Base-by-base conservation (phyloP, 495 filamentous ascomycete genomes). In the Bombardia bombarda region DNA sequence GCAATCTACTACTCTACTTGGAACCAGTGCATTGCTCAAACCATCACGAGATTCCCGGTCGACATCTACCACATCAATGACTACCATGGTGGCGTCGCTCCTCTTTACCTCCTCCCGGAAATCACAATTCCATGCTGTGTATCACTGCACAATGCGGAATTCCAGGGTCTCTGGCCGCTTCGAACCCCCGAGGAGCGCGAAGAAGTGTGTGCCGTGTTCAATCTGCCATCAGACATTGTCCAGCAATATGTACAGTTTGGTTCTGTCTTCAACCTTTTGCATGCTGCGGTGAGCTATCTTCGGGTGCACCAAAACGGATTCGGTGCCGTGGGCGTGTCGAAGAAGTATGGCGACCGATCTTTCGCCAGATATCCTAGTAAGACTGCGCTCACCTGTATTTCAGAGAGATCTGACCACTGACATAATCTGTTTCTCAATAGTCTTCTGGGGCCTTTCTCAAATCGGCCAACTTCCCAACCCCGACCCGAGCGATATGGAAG, bases 21-120 rank as follows among this genome's bases (percentile, higher is more conserved):
- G 81, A 85, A 85, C 40, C 74, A 79, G 45, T 84, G 80, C 45
- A 82, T 84, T 49, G 76, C 81, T 0, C 64, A 79, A 45, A 58
- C 78, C 0, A 67, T 83, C 34, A 70, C 53, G 7, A 63, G 73
- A 23, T 78, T 76, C 49, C 72, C 78, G 1, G 66, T 83, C 31
- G 81, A 86, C 50, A 53, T 87, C 16, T 87, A 87, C 58, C 83
- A 87, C 57, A 79, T 86, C 53, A 87, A 87, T 55, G 83, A 87
- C 55, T 87, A 86, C 54, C 83, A 87, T 46, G 83, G 83, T 31
- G 78, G 81, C 13, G 54, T 81, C 3, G 83, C 83, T 28, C 82
- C 81, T 5, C 60, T 86, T 9, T 81, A 87, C 45, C 68, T 84
- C 13, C 65, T 86, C 7, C 83, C 83, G 7, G 40, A 48, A 7